A percentile compares a stretch with the other conserved stretches of the same genome.
These are phyloP conservation scores for Drechslerella coelobrocha DNA, from an alignment of 2,329 filamentous ascomycete species.

Conservation along the genomic window DNA sequence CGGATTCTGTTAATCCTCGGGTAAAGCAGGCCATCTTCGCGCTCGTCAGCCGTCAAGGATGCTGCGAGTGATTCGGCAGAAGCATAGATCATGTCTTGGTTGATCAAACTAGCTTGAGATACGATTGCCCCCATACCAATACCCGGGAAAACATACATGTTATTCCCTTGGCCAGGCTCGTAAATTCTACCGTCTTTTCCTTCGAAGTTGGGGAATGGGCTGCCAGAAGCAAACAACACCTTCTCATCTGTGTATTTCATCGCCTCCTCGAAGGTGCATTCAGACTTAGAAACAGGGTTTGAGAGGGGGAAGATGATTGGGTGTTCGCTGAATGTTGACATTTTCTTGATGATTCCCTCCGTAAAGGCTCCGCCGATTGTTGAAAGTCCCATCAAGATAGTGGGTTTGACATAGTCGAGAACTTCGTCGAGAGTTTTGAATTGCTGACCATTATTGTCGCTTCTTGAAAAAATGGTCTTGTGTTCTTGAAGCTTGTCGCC, in stretches of 20 bases:
- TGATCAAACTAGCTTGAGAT: conserved; percentile 82
- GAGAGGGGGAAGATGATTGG: conserved; percentile 96
- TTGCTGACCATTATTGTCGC: conserved; percentile 70
- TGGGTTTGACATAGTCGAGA: conserved; percentile 92
- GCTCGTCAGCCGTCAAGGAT: conserved; percentile 79
- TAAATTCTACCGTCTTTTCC: conserved; percentile 69
- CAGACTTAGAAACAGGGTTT: conserved; percentile 94
- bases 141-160: conserved; percentile 94
- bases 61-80: conserved; percentile 81
- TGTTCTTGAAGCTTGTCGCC: conserved; percentile 94
- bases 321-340: conserved; percentile 70
- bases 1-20: conserved; percentile 89
- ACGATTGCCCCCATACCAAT: conserved; percentile 93
- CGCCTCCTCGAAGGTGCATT: conserved; percentile 96
- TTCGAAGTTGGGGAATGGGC: conserved; percentile 77
- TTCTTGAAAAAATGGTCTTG: conserved; percentile 74
- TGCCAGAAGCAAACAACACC: conserved; percentile 92
- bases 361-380: conserved; percentile 96
- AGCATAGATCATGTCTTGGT: conserved; percentile 96
- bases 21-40: conserved; percentile 84
- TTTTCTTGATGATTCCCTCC: conserved; percentile 76
- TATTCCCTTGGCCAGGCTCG: conserved; percentile 78
- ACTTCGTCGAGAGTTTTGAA: conserved; percentile 86
- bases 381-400: conserved; percentile 90
- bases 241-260: conserved; percentile 88